phyloP scores from a whole-genome alignment of 2,329 filamentous ascomycete genomes.

The Ophiostoma angusticollis region DNA sequence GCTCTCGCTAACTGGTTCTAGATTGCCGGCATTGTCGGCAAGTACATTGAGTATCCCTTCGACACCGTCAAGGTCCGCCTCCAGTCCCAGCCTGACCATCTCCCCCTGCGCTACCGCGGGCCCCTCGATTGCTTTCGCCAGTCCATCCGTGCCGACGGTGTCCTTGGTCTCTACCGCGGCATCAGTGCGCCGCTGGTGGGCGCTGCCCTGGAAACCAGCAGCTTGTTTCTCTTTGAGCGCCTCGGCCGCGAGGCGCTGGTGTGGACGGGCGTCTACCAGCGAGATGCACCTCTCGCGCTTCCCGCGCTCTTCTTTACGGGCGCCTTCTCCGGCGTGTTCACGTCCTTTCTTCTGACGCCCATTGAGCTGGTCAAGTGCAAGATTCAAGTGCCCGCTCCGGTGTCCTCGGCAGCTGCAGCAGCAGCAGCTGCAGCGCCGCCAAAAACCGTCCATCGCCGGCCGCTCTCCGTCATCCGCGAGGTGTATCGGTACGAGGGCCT shows the following conservation, averaged over 20 bases:
- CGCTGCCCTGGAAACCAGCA: conserved; percentile 83
- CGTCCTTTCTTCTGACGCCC: conserved; percentile 81
- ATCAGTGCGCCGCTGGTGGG: conserved; percentile 85
- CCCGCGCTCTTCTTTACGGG: conserved; percentile 65
- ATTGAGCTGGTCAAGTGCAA: conserved; percentile 98
- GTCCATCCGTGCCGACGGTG: conserved; percentile 66
- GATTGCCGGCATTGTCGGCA: conserved; percentile 77
- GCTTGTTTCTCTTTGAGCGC: conserved; percentile 83
- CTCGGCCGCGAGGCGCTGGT: conserved; percentile 56
- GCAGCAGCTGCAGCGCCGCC: conserved; percentile 28
- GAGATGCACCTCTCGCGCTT: conserved; percentile 55
- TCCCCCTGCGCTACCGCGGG: conserved; percentile 70
- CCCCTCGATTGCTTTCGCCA: conserved; percentile 90
- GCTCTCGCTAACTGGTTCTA: conserved; percentile 20
- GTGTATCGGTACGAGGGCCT: conserved; percentile 76
- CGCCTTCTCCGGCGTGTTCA: conserved; percentile 76
- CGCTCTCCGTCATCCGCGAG: conserved; percentile 59
- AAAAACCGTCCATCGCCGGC: conserved; percentile 32
- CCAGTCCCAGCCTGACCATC: conserved; percentile 81
- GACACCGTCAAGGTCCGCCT: conserved; percentile 96
- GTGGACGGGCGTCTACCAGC: conserved; percentile 32
- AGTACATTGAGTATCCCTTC: conserved; percentile 97
- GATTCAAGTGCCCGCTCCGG: conserved; percentile 74
- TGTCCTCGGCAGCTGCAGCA: conserved; percentile 39
- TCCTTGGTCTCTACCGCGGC: conserved; percentile 75